A percentile compares a stretch with the other conserved stretches of the same genome.
Evolutionary conservation across 2,329 filamentous ascomycete genomes (phyloP).

Genomic region (Shiraia bambusicola): DNA sequence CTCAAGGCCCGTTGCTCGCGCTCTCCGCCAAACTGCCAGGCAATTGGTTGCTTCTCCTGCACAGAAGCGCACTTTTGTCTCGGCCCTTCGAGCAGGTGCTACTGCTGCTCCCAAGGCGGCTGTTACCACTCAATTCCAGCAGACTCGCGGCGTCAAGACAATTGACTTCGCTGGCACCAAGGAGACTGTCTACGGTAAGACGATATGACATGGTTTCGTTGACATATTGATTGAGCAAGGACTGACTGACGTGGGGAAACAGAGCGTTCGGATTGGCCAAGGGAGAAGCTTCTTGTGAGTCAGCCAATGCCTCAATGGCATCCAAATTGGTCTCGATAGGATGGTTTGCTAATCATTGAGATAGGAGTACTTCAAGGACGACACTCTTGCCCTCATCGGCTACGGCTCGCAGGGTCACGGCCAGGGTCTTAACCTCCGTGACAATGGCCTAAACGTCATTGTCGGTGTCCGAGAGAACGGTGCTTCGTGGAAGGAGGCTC

Average conservation of each 20-base stretch:
- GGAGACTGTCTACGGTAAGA: slow-evolving; percentile 88
- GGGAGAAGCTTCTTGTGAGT: slow-evolving; percentile 93
- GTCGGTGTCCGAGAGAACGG: slow-evolving; percentile 98
- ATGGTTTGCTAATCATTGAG: slow-evolving; percentile 28
- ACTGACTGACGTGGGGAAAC: slow-evolving; percentile 27
- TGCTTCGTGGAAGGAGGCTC: slow-evolving; percentile 95
- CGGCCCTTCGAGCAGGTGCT: slow-evolving; percentile 53
- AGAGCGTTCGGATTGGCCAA: slow-evolving; percentile 98
- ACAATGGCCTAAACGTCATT: slow-evolving; percentile 99
- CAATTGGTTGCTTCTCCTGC: slow-evolving; percentile 55
- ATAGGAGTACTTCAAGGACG: slow-evolving; percentile 99
- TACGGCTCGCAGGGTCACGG: slow-evolving; percentile 98
- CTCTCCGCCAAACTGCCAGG: slow-evolving; percentile 59
- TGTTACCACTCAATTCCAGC: slow-evolving; percentile 59
- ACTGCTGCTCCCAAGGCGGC: slow-evolving; percentile 50
- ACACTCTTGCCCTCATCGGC: slow-evolving; percentile 97
- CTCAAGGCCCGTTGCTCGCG: slow-evolving; percentile 69
- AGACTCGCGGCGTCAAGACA: slow-evolving; percentile 89
- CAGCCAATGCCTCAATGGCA: slow-evolving; percentile 27
- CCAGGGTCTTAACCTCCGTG: slow-evolving; percentile 98
- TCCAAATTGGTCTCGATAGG: slow-evolving; percentile 10
- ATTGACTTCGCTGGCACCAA: slow-evolving; percentile 97
- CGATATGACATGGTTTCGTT: slow-evolving; percentile 4
- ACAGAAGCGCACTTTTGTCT: slow-evolving; percentile 60
- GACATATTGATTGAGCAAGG: slow-evolving; percentile 17